These are phyloP conservation scores for Solanum rostratum DNA, from an alignment of 257 asterid genomes.

Conservation along the genomic window DNA sequence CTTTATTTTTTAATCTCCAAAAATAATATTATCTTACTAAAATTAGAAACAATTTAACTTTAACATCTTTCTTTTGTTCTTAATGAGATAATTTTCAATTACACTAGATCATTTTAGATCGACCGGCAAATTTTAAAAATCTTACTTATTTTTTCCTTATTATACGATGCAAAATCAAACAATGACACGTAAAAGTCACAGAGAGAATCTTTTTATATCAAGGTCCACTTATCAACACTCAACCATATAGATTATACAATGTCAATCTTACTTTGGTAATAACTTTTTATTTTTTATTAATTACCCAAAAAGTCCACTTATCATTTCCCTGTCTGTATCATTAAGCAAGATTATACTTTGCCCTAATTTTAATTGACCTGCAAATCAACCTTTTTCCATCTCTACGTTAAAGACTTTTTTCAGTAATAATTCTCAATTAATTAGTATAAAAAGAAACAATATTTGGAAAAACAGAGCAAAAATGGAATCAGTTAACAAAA, in stretches of 20 bases:
- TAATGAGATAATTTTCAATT: no score
- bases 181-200: no score
- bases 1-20: no score
- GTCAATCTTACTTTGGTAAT: background rate
- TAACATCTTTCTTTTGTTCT: no score
- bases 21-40: no score
- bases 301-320: background rate
- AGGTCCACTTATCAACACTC: background rate
- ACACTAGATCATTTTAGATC: no score
- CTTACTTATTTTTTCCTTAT: no score
- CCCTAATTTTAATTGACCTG: background rate
- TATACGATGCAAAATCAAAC: no score
- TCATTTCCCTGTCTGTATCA: background rate
- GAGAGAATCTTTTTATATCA: background rate
- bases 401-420: background rate
- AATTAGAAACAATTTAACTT: no score
- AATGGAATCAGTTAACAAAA: conserved; percentile 16
- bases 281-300: no score
- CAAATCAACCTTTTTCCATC: background rate
- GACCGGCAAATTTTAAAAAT: no score
- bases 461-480: background rate
- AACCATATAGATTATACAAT: background rate
- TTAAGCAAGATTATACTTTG: background rate
- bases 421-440: background rate
- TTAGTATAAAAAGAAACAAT: background rate